A percentile compares a stretch with the other conserved stretches of the same genome.
Evolutionary conservation across 2,329 filamentous ascomycete genomes (phyloP).

Genomic region (Aspergillus aculeatus): DNA sequence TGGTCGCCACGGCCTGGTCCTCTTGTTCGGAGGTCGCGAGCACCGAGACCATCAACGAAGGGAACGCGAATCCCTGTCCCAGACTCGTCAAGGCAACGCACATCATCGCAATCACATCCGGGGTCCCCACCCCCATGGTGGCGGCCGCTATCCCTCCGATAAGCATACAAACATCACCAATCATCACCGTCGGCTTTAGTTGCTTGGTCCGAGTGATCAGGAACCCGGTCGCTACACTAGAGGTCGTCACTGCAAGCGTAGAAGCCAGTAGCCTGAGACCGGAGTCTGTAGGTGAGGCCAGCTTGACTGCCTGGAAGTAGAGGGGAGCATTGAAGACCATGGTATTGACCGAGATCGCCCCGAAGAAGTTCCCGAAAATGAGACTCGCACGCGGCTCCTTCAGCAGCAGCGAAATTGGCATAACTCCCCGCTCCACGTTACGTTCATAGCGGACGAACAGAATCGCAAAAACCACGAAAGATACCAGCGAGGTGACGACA

Average conservation of each 20-base stretch:
- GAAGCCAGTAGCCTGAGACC: slow-evolving; percentile 70
- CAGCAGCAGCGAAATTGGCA: slow-evolving; percentile 50
- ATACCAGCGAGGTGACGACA: slow-evolving; percentile 48
- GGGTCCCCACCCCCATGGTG: slow-evolving; percentile 52
- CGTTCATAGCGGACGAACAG: slow-evolving; percentile 45
- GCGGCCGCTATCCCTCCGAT: slow-evolving; percentile 53
- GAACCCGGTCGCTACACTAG: slow-evolving; percentile 61
- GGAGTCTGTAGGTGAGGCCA: slow-evolving; percentile 67
- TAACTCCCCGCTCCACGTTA: slow-evolving; percentile 48
- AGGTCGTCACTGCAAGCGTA: slow-evolving; percentile 55
- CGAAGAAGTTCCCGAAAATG: slow-evolving; percentile 55
- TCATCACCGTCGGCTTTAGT: slow-evolving; percentile 59
- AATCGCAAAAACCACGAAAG: slow-evolving; percentile 40
- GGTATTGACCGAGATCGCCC: slow-evolving; percentile 50
- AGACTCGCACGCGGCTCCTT: slow-evolving; percentile 49
- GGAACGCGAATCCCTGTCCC: slow-evolving; percentile 65
- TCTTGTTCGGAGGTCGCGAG: slow-evolving; percentile 59
- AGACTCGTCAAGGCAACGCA: slow-evolving; percentile 58
- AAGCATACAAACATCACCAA: slow-evolving; percentile 52
- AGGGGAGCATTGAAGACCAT: slow-evolving; percentile 71
- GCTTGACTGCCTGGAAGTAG: slow-evolving; percentile 73
- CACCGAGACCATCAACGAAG: slow-evolving; percentile 62
- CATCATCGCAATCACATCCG: slow-evolving; percentile 55
- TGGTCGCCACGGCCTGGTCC: slow-evolving; percentile 68
- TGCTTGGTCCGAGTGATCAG: slow-evolving; percentile 60